These are phyloP conservation scores for Fusarium nematophilum DNA, from an alignment of 2,329 filamentous ascomycete species.

Conservation along the genomic window DNA sequence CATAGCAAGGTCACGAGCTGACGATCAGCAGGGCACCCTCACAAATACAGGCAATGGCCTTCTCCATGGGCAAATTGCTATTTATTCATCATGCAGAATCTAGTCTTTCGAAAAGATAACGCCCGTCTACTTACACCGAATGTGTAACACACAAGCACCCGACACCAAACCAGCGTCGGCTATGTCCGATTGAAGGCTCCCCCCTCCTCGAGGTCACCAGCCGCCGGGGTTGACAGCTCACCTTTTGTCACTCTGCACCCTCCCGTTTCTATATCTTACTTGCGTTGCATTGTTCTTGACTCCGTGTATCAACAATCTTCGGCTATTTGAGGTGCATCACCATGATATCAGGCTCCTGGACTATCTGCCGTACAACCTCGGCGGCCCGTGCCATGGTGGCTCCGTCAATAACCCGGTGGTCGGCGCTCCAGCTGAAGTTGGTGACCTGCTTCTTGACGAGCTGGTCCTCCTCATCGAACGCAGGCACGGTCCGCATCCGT, in stretches of 20 bases:
- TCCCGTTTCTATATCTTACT: background rate
- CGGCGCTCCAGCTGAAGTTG: slow-evolving; percentile 96
- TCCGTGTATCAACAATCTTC: slow-evolving; percentile 11
- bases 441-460: slow-evolving; percentile 82
- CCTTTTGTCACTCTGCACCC: background rate
- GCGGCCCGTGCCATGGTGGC: slow-evolving; percentile 94
- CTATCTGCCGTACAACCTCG: slow-evolving; percentile 78
- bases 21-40: slow-evolving; percentile 10
- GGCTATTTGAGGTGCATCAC: slow-evolving; percentile 79
- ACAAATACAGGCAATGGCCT: background rate
- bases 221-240: slow-evolving; percentile 1
- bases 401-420: slow-evolving; percentile 94
- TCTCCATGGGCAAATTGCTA: background rate
- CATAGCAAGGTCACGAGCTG: slow-evolving; percentile 20
- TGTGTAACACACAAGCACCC: background rate
- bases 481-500: slow-evolving; percentile 81
- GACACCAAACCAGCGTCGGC: background rate
- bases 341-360: slow-evolving; percentile 91
- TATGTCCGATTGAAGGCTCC: background rate
- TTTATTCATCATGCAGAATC: background rate
- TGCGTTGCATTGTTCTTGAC: slow-evolving; percentile 11
- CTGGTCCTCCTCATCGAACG: slow-evolving; percentile 71
- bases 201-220: background rate
- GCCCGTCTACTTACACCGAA: background rate
- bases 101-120: background rate